Evolutionary conservation across 345 rosid genomes (phyloP).

Genomic region (Hibiscus syriacus): DNA sequence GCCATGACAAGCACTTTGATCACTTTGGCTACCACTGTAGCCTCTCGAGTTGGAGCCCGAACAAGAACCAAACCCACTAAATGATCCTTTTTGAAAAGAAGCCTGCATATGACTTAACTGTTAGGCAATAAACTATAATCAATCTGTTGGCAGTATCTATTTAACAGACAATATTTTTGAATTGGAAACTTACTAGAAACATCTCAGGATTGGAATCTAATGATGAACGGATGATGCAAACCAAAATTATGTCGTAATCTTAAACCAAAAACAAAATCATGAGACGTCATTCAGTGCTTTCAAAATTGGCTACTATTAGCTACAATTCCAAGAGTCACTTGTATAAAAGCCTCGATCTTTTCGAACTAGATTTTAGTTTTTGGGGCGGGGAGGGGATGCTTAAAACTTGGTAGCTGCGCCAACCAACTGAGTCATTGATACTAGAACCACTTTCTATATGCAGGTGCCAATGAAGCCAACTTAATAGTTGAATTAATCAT

Average conservation of each 20-base stretch:
- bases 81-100: slow-evolving; percentile 30
- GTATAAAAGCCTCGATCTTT: too few relatives aligned
- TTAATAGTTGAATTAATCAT: background rate
- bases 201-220: background rate
- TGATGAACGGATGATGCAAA: background rate
- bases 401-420: background rate
- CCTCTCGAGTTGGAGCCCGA: slow-evolving; percentile 32
- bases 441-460: background rate
- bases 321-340: too few relatives aligned
- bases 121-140: slow-evolving; percentile 14
- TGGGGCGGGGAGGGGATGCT: too few relatives aligned
- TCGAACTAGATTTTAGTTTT: too few relatives aligned
- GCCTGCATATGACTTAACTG: slow-evolving; percentile 30
- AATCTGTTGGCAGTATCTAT: background rate
- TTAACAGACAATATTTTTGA: background rate
- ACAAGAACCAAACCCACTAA: slow-evolving; percentile 37
- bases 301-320: too few relatives aligned
- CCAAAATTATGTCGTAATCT: too few relatives aligned
- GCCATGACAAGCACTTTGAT: slow-evolving; percentile 30
- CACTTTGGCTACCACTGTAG: slow-evolving; percentile 24
- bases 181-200: too few relatives aligned
- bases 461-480: background rate
- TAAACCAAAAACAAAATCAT: too few relatives aligned
- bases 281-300: too few relatives aligned
- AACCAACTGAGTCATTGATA: background rate